phyloP scores from a whole-genome alignment of 2,329 filamentous ascomycete genomes.

The Nigrograna mackinnonii region DNA sequence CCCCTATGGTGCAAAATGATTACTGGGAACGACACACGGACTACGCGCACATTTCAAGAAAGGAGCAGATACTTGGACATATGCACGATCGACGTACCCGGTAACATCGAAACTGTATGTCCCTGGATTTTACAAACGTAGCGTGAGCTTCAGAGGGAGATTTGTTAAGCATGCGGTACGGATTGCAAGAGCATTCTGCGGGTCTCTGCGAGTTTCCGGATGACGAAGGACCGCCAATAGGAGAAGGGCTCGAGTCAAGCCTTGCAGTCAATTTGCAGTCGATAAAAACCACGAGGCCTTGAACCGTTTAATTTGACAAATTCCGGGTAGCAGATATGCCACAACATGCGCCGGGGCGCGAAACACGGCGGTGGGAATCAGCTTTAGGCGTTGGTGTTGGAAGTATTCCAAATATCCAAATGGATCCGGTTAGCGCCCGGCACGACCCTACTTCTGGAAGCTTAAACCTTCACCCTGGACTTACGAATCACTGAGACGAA shows the following conservation, averaged over 20 bases:
- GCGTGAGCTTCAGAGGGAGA: no score
- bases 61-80: not conserved
- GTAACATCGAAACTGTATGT: slow-evolving; percentile 4
- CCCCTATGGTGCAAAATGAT: no score
- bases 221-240: slow-evolving; percentile 5
- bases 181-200: no score
- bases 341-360: slow-evolving; percentile 10
- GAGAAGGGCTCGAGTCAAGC: slow-evolving; percentile 2
- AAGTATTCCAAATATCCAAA: slow-evolving; percentile 32
- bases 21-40: slow-evolving; percentile 9
- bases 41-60: slow-evolving; percentile 2
- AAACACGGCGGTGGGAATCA: slow-evolving; percentile 15
- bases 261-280: slow-evolving; percentile 3
- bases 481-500: no score
- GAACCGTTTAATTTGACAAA: slow-evolving; percentile 19
- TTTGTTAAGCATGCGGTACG: no score
- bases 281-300: slow-evolving; percentile 15
- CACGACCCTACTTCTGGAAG: slow-evolving; percentile 16
- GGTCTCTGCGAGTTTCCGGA: no score
- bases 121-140: slow-evolving; percentile 8
- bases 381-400: slow-evolving; percentile 12
- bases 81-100: slow-evolving; percentile 6
- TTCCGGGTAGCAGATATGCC: slow-evolving; percentile 14
- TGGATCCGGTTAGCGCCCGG: slow-evolving; percentile 19
- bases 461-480: no score